Conservation (phyloP, 1,284 basidiomycete genomes). For the Quambalaria eucalypti region DNA sequence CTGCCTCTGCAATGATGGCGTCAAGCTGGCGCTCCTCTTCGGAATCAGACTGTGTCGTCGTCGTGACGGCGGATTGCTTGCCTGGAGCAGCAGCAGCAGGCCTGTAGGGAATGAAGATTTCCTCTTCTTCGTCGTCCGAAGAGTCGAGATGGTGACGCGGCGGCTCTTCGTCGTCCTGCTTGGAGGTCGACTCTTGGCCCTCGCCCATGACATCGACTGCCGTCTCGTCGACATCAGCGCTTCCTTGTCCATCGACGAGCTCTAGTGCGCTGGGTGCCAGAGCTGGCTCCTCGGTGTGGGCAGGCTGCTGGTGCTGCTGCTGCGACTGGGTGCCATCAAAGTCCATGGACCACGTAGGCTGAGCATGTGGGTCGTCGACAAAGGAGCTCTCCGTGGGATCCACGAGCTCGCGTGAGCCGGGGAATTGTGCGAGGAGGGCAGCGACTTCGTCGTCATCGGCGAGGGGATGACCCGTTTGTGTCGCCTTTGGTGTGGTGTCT, state of each 20-base stretch:
- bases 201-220: too few species aligned
- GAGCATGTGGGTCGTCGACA: neutral
- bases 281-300: neutral
- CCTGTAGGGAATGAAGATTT: slow-evolving; percentile 2
- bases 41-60: neutral
- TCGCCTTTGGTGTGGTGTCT: too few species aligned
- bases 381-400: slow-evolving; percentile 9
- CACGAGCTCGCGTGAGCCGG: slow-evolving; percentile 20
- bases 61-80: neutral
- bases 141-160: too few species aligned
- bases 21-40: slow-evolving; percentile 7
- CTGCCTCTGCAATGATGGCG: slow-evolving; percentile 1
- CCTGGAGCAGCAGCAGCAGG: too few species aligned
- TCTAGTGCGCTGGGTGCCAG: neutral
- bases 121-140: slow-evolving; percentile 13
- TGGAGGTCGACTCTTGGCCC: too few species aligned
- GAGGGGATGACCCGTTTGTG: neutral
- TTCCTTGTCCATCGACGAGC: neutral
- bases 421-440: slow-evolving; percentile 20
- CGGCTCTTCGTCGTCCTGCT: too few species aligned
- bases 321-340: too few species aligned
- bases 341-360: neutral
- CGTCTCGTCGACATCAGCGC: neutral
- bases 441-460: slow-evolving; percentile 13
- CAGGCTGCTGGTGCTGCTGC: too few species aligned